Base-by-base conservation (phyloP, 2,329 filamentous ascomycete genomes). In the Aureobasidium mangrovei region DNA sequence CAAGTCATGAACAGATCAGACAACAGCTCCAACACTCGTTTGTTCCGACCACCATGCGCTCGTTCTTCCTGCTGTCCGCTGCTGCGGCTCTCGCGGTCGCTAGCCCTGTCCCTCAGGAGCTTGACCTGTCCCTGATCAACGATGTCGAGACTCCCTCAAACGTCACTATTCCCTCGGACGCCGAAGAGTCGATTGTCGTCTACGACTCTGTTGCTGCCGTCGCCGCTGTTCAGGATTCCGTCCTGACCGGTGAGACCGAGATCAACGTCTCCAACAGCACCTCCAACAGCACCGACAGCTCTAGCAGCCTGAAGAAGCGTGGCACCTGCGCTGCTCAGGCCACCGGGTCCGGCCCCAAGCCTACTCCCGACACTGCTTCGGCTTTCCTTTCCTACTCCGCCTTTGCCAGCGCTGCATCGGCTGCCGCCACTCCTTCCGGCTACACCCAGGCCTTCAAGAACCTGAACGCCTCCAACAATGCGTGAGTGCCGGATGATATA, bases 301-400 rank as follows among this genome's bases (percentile, higher is more conserved):
- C 36, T 52, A 36, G 31, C 32, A 45, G 27, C 33, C 49, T 53
- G 12, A 40, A 32, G 10, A 53, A 40, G 41, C 49, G 49, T 44
- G 41, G 40, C 41, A 46, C 51, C n/a, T 54, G 51, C 41, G 41
- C 42, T 5, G 42, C 42, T 7, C 53, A 55, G 38, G 28, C 53
- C 29, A 31, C 43, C 36, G 61, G 61, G 7, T 57, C 51, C 38
- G 59, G 56, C 7, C 62, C 62, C 33, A 52, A 58, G 24, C 35
- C 61, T 26, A 55, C 40, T 33, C 67, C 68, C 5, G 70, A 73
- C 56, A 69, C 65, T 4, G 61, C 59, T 26, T 55, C 45, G 35
- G 63, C 61, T 8, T 72, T 72, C 59, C 36, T 53, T 26, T 41
- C 46, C 9, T 44, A 57, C 44, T 41, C 55, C 46, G 41, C 53